Conservation (phyloP, 345 rosid species). For the Murraya paniculata region DNA sequence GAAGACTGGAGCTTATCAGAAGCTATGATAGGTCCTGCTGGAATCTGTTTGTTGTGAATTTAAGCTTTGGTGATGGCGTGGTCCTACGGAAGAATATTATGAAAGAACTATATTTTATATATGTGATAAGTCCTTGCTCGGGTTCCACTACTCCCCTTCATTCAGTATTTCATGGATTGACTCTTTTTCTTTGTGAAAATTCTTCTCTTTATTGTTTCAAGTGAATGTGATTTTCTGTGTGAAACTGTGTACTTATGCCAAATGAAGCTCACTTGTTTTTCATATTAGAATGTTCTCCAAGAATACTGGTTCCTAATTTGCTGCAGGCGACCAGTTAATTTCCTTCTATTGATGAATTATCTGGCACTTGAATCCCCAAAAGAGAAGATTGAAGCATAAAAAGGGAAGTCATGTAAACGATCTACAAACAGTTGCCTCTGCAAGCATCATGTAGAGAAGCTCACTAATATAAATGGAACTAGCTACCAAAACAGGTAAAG, state of each 20-base stretch:
- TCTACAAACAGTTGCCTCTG: too few relatives aligned
- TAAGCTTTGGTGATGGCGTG: conserved; percentile 22
- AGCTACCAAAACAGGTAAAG: conserved; percentile 1
- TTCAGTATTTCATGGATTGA: background rate
- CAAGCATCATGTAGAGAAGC: too few relatives aligned
- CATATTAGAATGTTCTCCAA: background rate
- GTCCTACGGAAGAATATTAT: conserved; percentile 15
- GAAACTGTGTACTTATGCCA: background rate
- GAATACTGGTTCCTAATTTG: background rate
- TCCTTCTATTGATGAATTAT: background rate
- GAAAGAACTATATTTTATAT: conserved; percentile 13
- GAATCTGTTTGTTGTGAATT: conserved; percentile 25
- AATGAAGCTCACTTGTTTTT: background rate
- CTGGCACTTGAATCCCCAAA: background rate
- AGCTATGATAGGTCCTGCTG: conserved; percentile 42
- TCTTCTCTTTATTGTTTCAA: conserved; percentile 14
- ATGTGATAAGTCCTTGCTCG: conserved; percentile 7
- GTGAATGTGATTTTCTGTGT: conserved; percentile 15
- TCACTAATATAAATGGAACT: background rate
- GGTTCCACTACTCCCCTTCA: conserved; percentile 1
- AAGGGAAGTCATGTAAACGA: background rate
- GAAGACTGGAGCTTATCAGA: conserved; percentile 42
- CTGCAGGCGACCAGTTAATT: background rate
- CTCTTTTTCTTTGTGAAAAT: background rate
- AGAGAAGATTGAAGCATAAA: background rate